These are phyloP conservation scores for Sextonia rubra DNA, from an alignment of 164 flowering plant species.

Conservation along the genomic window DNA sequence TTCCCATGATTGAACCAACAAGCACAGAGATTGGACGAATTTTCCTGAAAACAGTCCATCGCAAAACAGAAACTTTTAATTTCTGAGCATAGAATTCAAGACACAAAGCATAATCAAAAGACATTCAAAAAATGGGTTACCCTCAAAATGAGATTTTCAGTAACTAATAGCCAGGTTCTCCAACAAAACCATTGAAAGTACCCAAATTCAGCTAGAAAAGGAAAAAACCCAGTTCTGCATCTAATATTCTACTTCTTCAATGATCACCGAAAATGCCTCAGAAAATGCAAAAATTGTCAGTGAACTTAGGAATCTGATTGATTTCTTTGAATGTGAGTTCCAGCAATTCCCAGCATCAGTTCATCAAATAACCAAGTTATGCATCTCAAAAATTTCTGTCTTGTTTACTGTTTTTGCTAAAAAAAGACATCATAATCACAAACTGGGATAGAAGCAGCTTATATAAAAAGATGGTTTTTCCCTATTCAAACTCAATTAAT, in stretches of 20 bases:
- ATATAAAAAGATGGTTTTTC: too few relatives aligned
- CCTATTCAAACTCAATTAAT: neutral
- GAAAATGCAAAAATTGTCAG: too few relatives aligned
- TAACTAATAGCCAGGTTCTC: neutral
- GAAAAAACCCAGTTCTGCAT: neutral
- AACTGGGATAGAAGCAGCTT: neutral
- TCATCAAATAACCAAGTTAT: neutral
- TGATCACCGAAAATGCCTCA: neutral
- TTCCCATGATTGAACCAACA: slow-evolving; percentile 41
- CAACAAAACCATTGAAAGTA: neutral
- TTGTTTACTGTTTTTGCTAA: neutral
- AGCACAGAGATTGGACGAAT: neutral
- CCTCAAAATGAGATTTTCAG: neutral
- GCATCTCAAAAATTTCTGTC: neutral
- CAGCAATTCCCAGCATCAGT: neutral
- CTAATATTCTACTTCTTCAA: neutral
- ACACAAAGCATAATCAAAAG: neutral
- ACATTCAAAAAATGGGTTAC: neutral
- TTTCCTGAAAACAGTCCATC: neutral
- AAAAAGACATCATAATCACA: neutral
- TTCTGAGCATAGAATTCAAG: neutral
- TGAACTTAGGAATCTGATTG: neutral
- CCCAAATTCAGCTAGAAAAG: neutral
- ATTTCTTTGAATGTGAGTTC: neutral
- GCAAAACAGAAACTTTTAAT: neutral